Conservation (phyloP, 2,329 filamentous ascomycete species). For the Aureobasidium pullulans region DNA sequence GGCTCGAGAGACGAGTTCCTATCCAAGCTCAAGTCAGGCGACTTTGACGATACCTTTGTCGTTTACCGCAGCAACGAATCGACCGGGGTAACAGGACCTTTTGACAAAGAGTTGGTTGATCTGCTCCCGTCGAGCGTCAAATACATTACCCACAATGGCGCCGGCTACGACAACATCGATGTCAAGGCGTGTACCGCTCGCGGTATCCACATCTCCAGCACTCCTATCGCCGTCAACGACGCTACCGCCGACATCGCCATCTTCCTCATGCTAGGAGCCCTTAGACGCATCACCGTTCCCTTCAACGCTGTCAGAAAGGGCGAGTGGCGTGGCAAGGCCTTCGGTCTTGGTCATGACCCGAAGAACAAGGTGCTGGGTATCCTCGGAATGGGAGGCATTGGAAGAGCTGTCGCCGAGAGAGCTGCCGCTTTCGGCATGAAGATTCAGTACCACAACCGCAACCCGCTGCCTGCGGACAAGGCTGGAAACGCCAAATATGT, state of each 20-base stretch:
- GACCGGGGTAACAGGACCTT: slow-evolving; percentile 39
- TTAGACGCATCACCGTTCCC: slow-evolving; percentile 42
- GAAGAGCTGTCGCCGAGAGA: slow-evolving; percentile 41
- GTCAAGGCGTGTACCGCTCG: slow-evolving; percentile 26
- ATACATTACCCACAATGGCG: slow-evolving; percentile 39
- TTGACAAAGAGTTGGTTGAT: slow-evolving; percentile 37
- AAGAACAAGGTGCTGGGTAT: slow-evolving; percentile 49
- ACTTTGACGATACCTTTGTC: slow-evolving; percentile 48
- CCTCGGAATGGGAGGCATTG: slow-evolving; percentile 55
- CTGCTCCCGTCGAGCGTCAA: slow-evolving; percentile 36
- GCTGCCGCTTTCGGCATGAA: slow-evolving; percentile 50
- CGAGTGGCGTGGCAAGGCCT: slow-evolving; percentile 38
- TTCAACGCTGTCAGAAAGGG: slow-evolving; percentile 40
- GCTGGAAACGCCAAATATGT: slow-evolving; percentile 46
- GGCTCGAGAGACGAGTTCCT: slow-evolving; percentile 51
- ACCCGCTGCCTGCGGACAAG: slow-evolving; percentile 32
- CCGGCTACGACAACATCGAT: slow-evolving; percentile 32
- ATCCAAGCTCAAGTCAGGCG: slow-evolving; percentile 45
- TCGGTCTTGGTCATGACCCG: slow-evolving; percentile 46
- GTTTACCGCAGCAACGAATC: slow-evolving; percentile 54
- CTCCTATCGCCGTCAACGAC: slow-evolving; percentile 43
- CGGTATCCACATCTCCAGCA: slow-evolving; percentile 39
- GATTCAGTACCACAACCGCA: slow-evolving; percentile 53
- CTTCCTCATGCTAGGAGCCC: slow-evolving; percentile 45
- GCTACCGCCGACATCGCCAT: slow-evolving; percentile 43